These are phyloP conservation scores for Phycomyces nitens DNA, from an alignment of 192 early-diverging fungal species.

Conservation along the genomic window DNA sequence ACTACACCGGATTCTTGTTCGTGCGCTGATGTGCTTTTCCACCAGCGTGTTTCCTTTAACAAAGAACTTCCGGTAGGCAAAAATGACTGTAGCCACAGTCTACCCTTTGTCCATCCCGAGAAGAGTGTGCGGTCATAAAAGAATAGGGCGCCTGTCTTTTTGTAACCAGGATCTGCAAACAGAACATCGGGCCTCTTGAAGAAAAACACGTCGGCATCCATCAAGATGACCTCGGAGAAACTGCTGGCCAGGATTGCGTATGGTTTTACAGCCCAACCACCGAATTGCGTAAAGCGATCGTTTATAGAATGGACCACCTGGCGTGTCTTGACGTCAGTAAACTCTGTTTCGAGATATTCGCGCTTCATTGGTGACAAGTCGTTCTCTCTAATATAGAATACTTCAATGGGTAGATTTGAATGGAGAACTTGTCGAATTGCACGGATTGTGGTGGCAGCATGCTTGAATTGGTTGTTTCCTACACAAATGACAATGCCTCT, in stretches of 20 bases:
- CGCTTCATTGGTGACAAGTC: conserved; percentile 36
- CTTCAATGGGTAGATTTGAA: conserved; percentile 49
- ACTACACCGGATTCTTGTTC: conserved; percentile 64
- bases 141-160: conserved; percentile 49
- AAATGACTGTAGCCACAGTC: conserved; percentile 28
- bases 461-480: conserved; percentile 42
- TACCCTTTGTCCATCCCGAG: conserved; percentile 37
- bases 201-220: conserved; percentile 67
- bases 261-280: conserved; percentile 63
- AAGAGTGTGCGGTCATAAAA: conserved; percentile 60
- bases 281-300: conserved; percentile 36
- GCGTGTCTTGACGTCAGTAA: conserved; percentile 32
- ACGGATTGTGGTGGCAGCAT: conserved; percentile 37
- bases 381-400: conserved; percentile 47
- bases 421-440: conserved; percentile 34
- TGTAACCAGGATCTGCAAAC: conserved; percentile 42
- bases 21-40: conserved; percentile 24
- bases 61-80: conserved; percentile 30
- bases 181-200: conserved; percentile 52
- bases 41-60: conserved; percentile 23
- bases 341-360: conserved; percentile 29
- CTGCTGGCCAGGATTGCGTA: conserved; percentile 57
- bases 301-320: conserved; percentile 38
- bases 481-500: conserved; percentile 30
- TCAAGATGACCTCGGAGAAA: conserved; percentile 58